phyloP scores from a whole-genome alignment of 345 rosid species.

The Lepidium didymum region DNA sequence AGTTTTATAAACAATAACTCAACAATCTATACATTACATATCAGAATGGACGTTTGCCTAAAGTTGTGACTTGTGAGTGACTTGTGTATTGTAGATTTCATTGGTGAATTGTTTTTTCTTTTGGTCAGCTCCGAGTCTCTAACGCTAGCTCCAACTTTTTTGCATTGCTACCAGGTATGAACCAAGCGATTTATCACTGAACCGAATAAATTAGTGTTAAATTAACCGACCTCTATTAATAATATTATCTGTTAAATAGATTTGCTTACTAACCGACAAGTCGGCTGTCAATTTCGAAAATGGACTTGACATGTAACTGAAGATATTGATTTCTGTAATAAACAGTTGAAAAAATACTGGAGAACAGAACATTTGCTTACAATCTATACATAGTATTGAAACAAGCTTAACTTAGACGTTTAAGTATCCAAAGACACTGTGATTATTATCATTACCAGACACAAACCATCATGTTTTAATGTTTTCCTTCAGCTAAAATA shows the following conservation, averaged over 20 bases:
- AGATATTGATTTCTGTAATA: neutral
- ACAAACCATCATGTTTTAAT: conserved; percentile 17
- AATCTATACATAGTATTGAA: neutral
- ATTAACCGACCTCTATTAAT: neutral
- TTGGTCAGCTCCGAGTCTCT: too few relatives aligned
- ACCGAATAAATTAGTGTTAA: neutral
- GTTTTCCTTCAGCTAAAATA: neutral
- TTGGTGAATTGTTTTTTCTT: too few relatives aligned
- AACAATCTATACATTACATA: too few relatives aligned
- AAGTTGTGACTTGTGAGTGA: too few relatives aligned
- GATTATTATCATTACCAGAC: conserved; percentile 17
- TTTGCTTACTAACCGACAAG: neutral
- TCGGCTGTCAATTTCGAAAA: neutral
- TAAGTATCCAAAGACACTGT: conserved; percentile 7
- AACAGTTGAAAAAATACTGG: neutral
- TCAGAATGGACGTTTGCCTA: too few relatives aligned
- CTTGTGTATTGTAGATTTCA: too few relatives aligned
- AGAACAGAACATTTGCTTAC: neutral
- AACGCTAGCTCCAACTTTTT: neutral
- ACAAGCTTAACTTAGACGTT: conserved; percentile 17
- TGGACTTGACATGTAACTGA: neutral
- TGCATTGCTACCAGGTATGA: neutral
- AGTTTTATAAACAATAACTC: too few relatives aligned
- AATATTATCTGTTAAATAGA: neutral
- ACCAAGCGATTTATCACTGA: neutral